Conservation (phyloP, 2,329 filamentous ascomycete species). For the Pyricularia pennisetigena region DNA sequence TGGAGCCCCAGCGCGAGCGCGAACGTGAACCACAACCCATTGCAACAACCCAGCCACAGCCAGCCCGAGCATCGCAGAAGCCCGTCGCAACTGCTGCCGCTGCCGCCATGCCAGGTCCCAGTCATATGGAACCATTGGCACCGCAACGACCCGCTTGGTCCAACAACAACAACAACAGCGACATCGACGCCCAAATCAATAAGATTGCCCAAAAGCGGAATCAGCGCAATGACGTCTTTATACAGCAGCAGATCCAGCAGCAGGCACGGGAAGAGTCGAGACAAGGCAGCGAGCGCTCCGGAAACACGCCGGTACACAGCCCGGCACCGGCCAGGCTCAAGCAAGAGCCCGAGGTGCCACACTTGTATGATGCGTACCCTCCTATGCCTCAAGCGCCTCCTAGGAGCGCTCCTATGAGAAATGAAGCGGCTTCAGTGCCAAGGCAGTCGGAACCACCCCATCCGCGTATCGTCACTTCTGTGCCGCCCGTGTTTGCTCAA, state of each 20-base stretch:
- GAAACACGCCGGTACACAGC: slow-evolving; percentile 11
- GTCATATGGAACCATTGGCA: neutral
- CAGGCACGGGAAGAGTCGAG: slow-evolving; percentile 11
- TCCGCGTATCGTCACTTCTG: slow-evolving; percentile 25
- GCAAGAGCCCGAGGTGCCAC: slow-evolving; percentile 38
- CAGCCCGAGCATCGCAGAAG: slow-evolving; percentile 31
- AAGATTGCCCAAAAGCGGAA: slow-evolving; percentile 2
- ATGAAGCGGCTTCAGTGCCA: slow-evolving; percentile 29
- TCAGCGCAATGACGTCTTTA: slow-evolving; percentile 14
- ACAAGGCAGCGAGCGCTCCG: slow-evolving; percentile 2
- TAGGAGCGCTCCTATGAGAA: slow-evolving; percentile 27
- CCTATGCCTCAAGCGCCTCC: slow-evolving; percentile 19
- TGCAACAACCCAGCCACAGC: slow-evolving; percentile 19
- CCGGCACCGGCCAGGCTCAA: slow-evolving; percentile 28
- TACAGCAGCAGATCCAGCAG: slow-evolving; percentile 22
- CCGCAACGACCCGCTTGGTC: neutral
- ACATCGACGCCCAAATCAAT: slow-evolving; percentile 3
- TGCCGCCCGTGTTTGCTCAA: slow-evolving; percentile 21
- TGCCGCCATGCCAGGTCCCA: neutral
- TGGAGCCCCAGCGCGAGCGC: slow-evolving; percentile 5
- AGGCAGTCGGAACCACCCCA: slow-evolving; percentile 31
- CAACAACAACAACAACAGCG: neutral
- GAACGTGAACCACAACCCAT: slow-evolving; percentile 3
- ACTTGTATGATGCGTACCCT: slow-evolving; percentile 34
- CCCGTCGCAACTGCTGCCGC: slow-evolving; percentile 14